Evolutionary conservation across 2,329 filamentous ascomycete genomes (phyloP).

Genomic region (Thielaviopsis ethacetica): DNA sequence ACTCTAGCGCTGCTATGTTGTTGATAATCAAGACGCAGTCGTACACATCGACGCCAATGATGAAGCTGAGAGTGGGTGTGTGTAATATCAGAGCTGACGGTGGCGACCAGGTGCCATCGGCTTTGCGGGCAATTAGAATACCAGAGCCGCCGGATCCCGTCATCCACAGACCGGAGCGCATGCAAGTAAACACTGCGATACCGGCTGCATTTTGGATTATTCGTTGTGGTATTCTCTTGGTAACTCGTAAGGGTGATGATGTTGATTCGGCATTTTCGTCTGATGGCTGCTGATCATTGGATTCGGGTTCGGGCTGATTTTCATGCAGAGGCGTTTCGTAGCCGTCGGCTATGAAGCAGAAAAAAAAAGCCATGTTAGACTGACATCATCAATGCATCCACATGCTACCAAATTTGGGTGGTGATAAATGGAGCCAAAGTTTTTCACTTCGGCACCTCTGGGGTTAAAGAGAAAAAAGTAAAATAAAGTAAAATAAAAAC

Average conservation of each 20-base stretch:
- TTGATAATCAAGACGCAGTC: slow-evolving; percentile 92
- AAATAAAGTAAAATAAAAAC: slow-evolving; percentile 17
- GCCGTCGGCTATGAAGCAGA: slow-evolving; percentile 31
- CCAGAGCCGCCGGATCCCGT: slow-evolving; percentile 84
- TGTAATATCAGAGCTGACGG: slow-evolving; percentile 85
- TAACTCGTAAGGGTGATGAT: slow-evolving; percentile 30
- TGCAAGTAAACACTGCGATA: slow-evolving; percentile 85
- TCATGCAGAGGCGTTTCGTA: slow-evolving; percentile 32
- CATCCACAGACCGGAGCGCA: slow-evolving; percentile 84
- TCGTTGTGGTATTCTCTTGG: slow-evolving; percentile 68
- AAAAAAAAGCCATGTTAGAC: not conserved
- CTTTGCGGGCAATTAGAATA: slow-evolving; percentile 66
- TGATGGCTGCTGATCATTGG: slow-evolving; percentile 16
- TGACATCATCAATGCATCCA: not conserved
- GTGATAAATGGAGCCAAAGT: not conserved
- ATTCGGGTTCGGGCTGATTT: slow-evolving; percentile 17
- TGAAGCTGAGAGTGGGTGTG: slow-evolving; percentile 74
- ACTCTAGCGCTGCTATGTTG: slow-evolving; percentile 65
- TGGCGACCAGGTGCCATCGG: slow-evolving; percentile 79
- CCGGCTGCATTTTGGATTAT: slow-evolving; percentile 83
- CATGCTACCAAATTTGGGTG: not conserved
- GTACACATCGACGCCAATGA: slow-evolving; percentile 87
- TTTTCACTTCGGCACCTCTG: not conserved
- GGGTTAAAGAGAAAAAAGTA: not conserved
- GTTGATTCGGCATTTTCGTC: slow-evolving; percentile 28